Evolutionary conservation across 2,329 filamentous ascomycete species (phyloP).

Genomic region (Peltaster fructicola): DNA sequence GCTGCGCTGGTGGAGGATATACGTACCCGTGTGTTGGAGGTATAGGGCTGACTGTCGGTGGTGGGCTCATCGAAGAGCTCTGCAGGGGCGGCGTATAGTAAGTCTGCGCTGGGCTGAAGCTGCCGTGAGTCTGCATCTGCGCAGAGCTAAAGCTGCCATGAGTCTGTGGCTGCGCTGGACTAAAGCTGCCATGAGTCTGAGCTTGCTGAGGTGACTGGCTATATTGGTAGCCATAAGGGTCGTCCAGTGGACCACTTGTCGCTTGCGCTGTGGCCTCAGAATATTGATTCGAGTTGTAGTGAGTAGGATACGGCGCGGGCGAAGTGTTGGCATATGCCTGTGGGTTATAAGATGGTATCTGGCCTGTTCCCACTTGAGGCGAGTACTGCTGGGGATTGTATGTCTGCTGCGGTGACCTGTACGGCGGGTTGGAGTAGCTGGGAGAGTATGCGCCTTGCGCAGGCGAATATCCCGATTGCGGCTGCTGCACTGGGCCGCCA

Average conservation of each 20-base stretch:
- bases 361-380: slow-evolving; percentile 26
- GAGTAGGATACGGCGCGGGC: slow-evolving; percentile 16
- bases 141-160: no score
- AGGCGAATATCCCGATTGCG: slow-evolving; percentile 7
- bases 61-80: no score
- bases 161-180: no score
- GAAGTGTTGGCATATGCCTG: slow-evolving; percentile 36
- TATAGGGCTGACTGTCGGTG: no score
- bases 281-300: slow-evolving; percentile 12
- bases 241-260: slow-evolving; percentile 12
- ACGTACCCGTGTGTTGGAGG: no score
- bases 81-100: no score
- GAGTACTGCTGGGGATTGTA: slow-evolving; percentile 49
- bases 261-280: slow-evolving; percentile 10
- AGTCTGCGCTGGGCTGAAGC: no score
- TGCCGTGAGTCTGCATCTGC: no score
- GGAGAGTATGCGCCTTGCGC: slow-evolving; percentile 7
- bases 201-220: slow-evolving; percentile 6
- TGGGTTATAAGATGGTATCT: slow-evolving; percentile 51
- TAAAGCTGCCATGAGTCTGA: no score
- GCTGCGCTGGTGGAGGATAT: no score
- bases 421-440: slow-evolving; percentile 23
- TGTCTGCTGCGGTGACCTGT: slow-evolving; percentile 21
- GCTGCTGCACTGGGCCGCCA: slow-evolving; percentile 14
- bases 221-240: slow-evolving; percentile 12